Base-by-base conservation (phyloP, 2,329 filamentous ascomycete genomes). In the Epichloe festucae region DNA sequence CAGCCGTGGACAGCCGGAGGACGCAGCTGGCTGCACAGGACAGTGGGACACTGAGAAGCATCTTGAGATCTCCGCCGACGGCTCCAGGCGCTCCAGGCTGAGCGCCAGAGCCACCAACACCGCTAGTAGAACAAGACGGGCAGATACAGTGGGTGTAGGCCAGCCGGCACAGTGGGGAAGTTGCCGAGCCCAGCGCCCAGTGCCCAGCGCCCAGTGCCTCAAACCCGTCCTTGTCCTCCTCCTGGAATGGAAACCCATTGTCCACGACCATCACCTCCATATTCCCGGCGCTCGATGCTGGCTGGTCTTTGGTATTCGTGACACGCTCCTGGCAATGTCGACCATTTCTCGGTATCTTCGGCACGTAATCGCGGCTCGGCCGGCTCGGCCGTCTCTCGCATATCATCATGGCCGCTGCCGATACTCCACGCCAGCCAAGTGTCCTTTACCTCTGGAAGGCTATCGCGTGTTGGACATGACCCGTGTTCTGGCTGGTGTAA, bases 401-500 rank as follows among this genome's bases (percentile, higher is more conserved):
- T 23, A 11, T 46, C 50, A 43, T 46, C 49, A 36, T 49, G 55
- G 53, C 41, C 52, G 60, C 19, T 61, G 64, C 54, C 54, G 60
- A 48, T 66, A 63, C 48, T 58, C 60, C 11, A 55, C 58, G 43
- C 55, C 60, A 7, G 55, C 57, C 39, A 53, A 55, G 48, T 57
- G 60, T 12, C 56, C 65, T 41, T 67, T 81, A 35, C 91, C 93
- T 21, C 75, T 98, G 59, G 81, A 88, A 38, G 93, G 93, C 1
- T 85, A 93, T 59, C 82, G 87, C 51, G 90, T 97, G 14, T 76
- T 98, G 55, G 93, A 98, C 66, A 94, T 98, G 89, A 97, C 91
- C 3, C 80, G 93, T 70, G 93, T 98, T 2, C 72, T 98, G 57
- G 93, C 93, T 56, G 93, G 93, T 52, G 91, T 96, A 74, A 70